Base-by-base conservation (phyloP, 345 rosid species). In the Nephelium lappaceum region DNA sequence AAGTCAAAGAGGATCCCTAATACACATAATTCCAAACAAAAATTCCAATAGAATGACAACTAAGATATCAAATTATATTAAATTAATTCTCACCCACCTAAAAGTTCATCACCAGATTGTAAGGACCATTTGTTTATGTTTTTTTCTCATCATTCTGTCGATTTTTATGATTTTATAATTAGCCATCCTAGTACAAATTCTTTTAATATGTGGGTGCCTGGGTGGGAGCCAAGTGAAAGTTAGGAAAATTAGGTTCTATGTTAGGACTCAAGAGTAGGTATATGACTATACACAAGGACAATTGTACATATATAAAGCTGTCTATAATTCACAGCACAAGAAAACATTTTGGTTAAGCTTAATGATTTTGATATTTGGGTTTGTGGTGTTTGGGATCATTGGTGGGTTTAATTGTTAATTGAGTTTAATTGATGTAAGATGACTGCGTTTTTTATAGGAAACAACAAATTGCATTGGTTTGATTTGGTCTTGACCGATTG, bases 11-110 rank as follows among this genome's bases (percentile, higher is more conserved):
- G 51, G 74, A 74, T 55, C 83, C 80, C 85, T 70, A 87, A 82
- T 81, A 86, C 90, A 80, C 88, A 84, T 75, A 72, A 77, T 58
- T 86, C 92, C 92, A 92, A 84, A 80, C 82, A 84, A 77, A 85
- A 76, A 83, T 78, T 82, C 91, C 90, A 87, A 79, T 31, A 64
- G 88, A 89, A 91, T 78, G 92, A 83, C 92, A 89, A 72, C 90
- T 82, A 79, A 73, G 81, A 72, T 79, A 79, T 79, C 72, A 69
- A 65, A 71, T 57, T 72, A 80, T 63, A 31, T 31, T 31, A 31
- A n/a, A 67, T 5, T 11, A 2, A 39, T 14, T 71, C 2, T 24
- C 72, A 78, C 82, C 81, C 82, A 79, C 90, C 89, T 74, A 80
- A 81, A 85, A 79, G 79, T 74, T 81, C 27, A 60, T 11, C 55